A percentile compares a stretch with the other conserved stretches of the same genome.
Evolutionary conservation across 805 yeast genomes (phyloP).

Genomic region (Candida montana): DNA sequence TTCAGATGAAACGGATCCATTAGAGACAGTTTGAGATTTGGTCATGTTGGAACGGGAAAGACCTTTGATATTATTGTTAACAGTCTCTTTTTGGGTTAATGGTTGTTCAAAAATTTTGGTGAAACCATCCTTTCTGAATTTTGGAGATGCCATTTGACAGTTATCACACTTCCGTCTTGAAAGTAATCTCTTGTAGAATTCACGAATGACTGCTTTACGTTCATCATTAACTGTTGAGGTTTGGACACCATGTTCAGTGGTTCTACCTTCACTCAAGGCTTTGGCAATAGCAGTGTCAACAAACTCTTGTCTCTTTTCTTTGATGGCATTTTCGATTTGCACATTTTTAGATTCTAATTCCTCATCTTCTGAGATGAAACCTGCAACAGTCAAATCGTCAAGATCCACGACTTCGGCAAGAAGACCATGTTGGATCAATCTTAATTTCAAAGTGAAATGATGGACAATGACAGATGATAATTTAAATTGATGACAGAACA

Average conservation of each 20-base stretch:
- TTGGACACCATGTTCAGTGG: conserved; percentile 59
- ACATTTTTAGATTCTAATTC: conserved; percentile 39
- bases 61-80: conserved; percentile 82
- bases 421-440: conserved; percentile 82
- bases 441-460: conserved; percentile 69
- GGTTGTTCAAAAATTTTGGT: conserved; percentile 88
- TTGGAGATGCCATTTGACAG: conserved; percentile 93
- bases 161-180: conserved; percentile 88
- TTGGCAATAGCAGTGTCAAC: conserved; percentile 66
- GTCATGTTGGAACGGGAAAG: conserved; percentile 62
- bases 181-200: conserved; percentile 67
- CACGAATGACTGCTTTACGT: conserved; percentile 68
- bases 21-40: conserved; percentile 8
- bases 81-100: conserved; percentile 71
- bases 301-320: conserved; percentile 57
- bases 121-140: conserved; percentile 91
- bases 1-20: conserved; percentile 28
- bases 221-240: conserved; percentile 87
- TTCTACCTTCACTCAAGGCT: conserved; percentile 73
- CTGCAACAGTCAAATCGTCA: conserved; percentile 49
- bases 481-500: conserved; percentile 85
- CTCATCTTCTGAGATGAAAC: conserved; percentile 40
- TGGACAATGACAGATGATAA: conserved; percentile 67
- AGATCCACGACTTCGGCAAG: conserved; percentile 70
- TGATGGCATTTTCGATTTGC: conserved; percentile 37